A percentile compares a stretch with the other conserved stretches of the same genome.
phyloP scores from a whole-genome alignment of 371 early-diverging fungal species.

The Apophysomyces elegans region DNA sequence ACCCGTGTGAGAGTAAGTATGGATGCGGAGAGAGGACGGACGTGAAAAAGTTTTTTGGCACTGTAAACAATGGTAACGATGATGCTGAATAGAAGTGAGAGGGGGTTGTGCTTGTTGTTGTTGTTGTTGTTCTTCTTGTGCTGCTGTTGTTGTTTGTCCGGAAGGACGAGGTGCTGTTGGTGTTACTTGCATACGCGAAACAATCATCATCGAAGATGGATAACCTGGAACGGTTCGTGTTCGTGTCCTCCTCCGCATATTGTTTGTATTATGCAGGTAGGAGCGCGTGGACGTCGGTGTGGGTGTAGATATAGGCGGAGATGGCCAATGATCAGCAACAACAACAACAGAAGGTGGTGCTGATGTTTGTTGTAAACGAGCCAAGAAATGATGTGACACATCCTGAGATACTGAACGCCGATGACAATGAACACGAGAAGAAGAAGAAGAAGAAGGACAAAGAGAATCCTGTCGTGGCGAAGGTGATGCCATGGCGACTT shows the following conservation, averaged over 20 bases:
- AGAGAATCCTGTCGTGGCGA: too few relatives aligned
- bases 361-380: neutral
- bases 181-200: neutral
- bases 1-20: conserved; percentile 73
- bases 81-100: neutral
- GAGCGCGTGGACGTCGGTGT: too few relatives aligned
- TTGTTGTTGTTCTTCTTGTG: neutral
- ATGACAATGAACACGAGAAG: neutral
- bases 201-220: neutral
- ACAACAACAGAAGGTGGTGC: neutral
- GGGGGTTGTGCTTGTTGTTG: neutral
- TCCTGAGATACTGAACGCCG: conserved; percentile 3
- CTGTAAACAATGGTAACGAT: conserved; percentile 17
- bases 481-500: neutral
- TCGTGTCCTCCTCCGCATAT: neutral
- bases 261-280: too few relatives aligned
- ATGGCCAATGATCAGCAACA: neutral
- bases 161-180: neutral
- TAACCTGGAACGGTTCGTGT: neutral
- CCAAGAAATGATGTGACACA: neutral
- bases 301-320: neutral
- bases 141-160: neutral
- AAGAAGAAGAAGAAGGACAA: too few relatives aligned
- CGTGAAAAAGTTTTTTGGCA: conserved; percentile 33
- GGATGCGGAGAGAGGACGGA: conserved; percentile 58